Percentiles rank a stretch among this genome's conserved stretches.
Conservation (phyloP, 2,329 filamentous ascomycete species). For the Botrytis deweyae region DNA sequence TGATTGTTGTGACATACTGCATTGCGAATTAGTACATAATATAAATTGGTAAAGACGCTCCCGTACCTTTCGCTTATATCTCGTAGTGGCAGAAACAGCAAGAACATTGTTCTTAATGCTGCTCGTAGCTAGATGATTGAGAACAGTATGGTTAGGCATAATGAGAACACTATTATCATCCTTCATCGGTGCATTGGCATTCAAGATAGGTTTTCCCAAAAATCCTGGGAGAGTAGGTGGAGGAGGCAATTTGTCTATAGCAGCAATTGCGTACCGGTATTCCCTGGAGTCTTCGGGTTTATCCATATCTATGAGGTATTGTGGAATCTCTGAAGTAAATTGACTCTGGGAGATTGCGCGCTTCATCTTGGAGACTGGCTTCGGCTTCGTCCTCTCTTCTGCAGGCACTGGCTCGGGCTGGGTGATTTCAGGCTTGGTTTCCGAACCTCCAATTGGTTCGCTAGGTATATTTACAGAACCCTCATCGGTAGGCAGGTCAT, state of each 20-base stretch:
- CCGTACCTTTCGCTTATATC: constrained; percentile 88
- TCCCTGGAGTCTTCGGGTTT: constrained; percentile 73
- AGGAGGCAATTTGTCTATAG: constrained; percentile 75
- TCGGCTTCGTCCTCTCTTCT: constrained; percentile 40
- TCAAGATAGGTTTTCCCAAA: constrained; percentile 90
- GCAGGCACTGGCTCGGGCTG: constrained; percentile 38
- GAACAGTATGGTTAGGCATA: constrained; percentile 94
- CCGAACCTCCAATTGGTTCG: constrained; percentile 26
- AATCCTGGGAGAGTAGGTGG: constrained; percentile 88
- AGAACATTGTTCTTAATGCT: constrained; percentile 97
- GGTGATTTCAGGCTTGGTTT: constrained; percentile 15
- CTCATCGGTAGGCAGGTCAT: constrained; percentile 55
- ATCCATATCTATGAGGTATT: constrained; percentile 84
- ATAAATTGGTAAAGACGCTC: neutral
- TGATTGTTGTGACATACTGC: constrained; percentile 94
- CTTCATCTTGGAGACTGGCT: constrained; percentile 51
- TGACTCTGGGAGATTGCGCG: constrained; percentile 54
- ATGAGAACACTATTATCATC: constrained; percentile 97
- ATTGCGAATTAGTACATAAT: constrained; percentile 15
- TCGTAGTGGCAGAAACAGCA: constrained; percentile 93
- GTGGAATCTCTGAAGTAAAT: constrained; percentile 75
- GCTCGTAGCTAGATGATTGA: constrained; percentile 95
- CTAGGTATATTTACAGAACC: constrained; percentile 25
- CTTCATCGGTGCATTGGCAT: constrained; percentile 87
- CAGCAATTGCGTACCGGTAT: constrained; percentile 72